phyloP scores from a whole-genome alignment of 2,329 filamentous ascomycete genomes.

The Graphiopsis chlorocephala region DNA sequence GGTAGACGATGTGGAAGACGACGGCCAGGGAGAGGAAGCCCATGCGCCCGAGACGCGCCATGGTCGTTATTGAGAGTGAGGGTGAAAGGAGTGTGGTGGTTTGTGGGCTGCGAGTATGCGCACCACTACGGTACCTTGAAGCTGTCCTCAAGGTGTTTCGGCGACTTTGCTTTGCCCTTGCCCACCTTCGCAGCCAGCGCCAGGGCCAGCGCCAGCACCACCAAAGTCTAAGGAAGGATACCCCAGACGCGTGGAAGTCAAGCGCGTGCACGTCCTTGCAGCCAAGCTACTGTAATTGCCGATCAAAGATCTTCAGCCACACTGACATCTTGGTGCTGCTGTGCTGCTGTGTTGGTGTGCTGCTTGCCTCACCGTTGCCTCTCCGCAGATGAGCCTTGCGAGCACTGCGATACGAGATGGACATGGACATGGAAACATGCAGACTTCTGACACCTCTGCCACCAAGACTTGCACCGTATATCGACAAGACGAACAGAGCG shows the following conservation, averaged over 20 bases:
- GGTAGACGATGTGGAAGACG: constrained; percentile 89
- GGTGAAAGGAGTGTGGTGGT: constrained; percentile 8
- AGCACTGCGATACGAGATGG: not conserved
- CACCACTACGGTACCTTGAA: not conserved
- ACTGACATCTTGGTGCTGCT: not conserved
- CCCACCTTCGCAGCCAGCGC: not conserved
- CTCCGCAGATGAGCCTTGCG: not conserved
- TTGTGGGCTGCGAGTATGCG: not conserved
- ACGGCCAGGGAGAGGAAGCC: constrained; percentile 86
- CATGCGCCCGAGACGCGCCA: constrained; percentile 63
- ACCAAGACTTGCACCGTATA: not conserved
- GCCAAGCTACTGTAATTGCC: not conserved
- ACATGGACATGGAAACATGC: not conserved
- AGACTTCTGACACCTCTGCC: too few relatives aligned
- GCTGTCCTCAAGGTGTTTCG: constrained; percentile 5
- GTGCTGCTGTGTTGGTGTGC: not conserved
- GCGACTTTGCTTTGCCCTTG: too few relatives aligned
- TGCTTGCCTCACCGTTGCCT: not conserved
- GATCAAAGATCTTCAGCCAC: not conserved
- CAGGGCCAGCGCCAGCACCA: not conserved
- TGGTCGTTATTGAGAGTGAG: constrained; percentile 27
- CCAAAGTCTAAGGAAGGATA: not conserved
- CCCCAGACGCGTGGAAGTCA: not conserved
- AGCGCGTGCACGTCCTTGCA: not conserved
- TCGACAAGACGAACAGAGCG: not conserved